Percentiles rank a stretch among this genome's conserved stretches.
Evolutionary conservation across 768 basidiomycete species (phyloP).

Genomic region (Lactifluus piperatus): DNA sequence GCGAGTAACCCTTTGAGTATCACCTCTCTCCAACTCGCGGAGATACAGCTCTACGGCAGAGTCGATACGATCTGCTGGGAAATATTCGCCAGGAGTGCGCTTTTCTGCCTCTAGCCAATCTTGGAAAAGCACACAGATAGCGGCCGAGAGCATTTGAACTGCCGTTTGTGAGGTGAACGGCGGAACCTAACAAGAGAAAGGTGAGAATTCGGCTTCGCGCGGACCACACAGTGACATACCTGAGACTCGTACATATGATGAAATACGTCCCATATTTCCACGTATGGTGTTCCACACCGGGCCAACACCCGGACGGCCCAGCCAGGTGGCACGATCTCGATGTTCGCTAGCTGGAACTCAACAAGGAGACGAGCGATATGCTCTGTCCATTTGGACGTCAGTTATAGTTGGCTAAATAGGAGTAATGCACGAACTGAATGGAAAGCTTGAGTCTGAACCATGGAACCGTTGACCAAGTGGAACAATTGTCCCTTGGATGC

Average conservation of each 20-base stretch:
- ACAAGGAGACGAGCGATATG: slow-evolving; percentile 70
- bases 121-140: slow-evolving; percentile 69
- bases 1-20: slow-evolving; percentile 44
- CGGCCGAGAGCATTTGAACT: slow-evolving; percentile 71
- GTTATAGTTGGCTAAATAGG: background rate
- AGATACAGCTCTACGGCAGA: slow-evolving; percentile 66
- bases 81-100: slow-evolving; percentile 65
- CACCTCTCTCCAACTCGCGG: slow-evolving; percentile 52
- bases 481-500: slow-evolving; percentile 53
- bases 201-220: background rate
- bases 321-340: slow-evolving; percentile 51
- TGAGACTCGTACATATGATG: slow-evolving; percentile 64
- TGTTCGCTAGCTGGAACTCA: slow-evolving; percentile 57
- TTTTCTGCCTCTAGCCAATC: slow-evolving; percentile 79
- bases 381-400: slow-evolving; percentile 36
- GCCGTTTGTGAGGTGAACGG: slow-evolving; percentile 77
- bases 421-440: slow-evolving; percentile 55
- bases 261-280: slow-evolving; percentile 78
- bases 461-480: slow-evolving; percentile 80
- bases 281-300: slow-evolving; percentile 73
- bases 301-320: slow-evolving; percentile 78
- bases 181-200: slow-evolving; percentile 43
- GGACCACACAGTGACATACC: slow-evolving; percentile 34
- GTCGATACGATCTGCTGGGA: slow-evolving; percentile 75
- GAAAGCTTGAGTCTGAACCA: slow-evolving; percentile 86